These are phyloP conservation scores for Fraxinus dipetala DNA, from an alignment of 305 asterid species.

Conservation along the genomic window DNA sequence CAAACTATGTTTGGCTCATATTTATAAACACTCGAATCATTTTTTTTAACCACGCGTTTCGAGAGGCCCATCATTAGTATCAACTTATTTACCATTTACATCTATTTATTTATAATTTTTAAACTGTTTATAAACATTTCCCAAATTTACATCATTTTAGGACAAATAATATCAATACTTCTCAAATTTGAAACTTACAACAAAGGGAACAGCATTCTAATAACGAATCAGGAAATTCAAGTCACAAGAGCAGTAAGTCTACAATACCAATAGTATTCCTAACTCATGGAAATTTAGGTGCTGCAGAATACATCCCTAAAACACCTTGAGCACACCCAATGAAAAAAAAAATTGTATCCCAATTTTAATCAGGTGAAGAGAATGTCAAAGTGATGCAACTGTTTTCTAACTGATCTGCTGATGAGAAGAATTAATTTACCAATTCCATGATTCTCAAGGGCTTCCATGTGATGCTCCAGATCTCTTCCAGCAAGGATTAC, in stretches of 20 bases:
- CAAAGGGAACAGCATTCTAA: neutral
- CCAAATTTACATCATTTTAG: neutral
- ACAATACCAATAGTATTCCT: neutral
- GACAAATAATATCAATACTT: neutral
- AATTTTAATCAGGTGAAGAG: neutral
- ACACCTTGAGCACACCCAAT: too few relatives aligned
- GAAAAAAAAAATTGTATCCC: neutral
- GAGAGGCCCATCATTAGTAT: too few relatives aligned
- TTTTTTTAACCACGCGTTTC: neutral
- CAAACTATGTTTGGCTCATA: neutral
- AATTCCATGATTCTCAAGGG: slow-evolving; percentile 72
- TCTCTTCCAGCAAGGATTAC: slow-evolving; percentile 96
- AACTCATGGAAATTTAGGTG: neutral
- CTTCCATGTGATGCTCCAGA: slow-evolving; percentile 85
- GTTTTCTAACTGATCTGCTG: neutral
- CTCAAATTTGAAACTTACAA: neutral
- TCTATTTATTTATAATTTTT: too few relatives aligned
- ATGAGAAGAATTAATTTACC: slow-evolving; percentile 38
- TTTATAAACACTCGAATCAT: too few relatives aligned
- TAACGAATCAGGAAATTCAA: neutral
- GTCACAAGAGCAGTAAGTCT: neutral
- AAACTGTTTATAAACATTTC: too few relatives aligned
- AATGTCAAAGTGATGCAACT: slow-evolving; percentile 5
- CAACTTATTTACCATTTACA: too few relatives aligned
- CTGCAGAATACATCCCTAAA: neutral